Conservation (phyloP, 192 early-diverging fungal species). For the Spizellomyces punctatus region DNA sequence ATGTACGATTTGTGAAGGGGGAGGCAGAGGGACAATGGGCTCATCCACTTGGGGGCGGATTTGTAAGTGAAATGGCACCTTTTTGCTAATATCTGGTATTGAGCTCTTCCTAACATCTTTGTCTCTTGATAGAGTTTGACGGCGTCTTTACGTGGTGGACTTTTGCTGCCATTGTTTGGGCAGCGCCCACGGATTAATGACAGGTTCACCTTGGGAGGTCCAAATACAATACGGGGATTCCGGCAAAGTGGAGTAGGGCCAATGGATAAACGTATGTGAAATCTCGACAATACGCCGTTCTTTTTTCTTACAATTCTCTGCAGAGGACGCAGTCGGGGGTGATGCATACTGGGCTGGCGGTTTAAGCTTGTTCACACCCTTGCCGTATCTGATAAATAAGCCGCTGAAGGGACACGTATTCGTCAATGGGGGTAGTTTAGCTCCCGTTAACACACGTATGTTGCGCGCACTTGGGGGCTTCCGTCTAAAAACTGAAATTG, state of each 20-base stretch:
- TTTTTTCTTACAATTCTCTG: not conserved
- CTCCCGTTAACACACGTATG: constrained; percentile 53
- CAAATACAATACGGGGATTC: constrained; percentile 86
- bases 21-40: constrained; percentile 71
- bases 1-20: constrained; percentile 71
- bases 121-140: constrained; percentile 12
- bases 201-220: constrained; percentile 88
- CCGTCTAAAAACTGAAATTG: not conserved
- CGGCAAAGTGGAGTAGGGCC: constrained; percentile 85
- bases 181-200: constrained; percentile 73
- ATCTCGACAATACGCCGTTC: not conserved
- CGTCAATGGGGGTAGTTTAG: constrained; percentile 82
- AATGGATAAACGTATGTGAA: constrained; percentile 63
- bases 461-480: constrained; percentile 20
- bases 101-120: not conserved
- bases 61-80: constrained; percentile 44
- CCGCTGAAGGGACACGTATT: constrained; percentile 83
- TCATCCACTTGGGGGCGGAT: constrained; percentile 56
- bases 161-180: constrained; percentile 58
- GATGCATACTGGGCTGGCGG: constrained; percentile 81
- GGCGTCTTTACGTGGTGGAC: constrained; percentile 61
- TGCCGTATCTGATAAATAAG: constrained; percentile 67
- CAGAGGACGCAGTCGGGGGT: constrained; percentile 85
- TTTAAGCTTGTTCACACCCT: constrained; percentile 76
- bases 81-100: constrained; percentile 14